phyloP scores from a whole-genome alignment of 2,329 filamentous ascomycete genomes.

The Talaromyces sp. region DNA sequence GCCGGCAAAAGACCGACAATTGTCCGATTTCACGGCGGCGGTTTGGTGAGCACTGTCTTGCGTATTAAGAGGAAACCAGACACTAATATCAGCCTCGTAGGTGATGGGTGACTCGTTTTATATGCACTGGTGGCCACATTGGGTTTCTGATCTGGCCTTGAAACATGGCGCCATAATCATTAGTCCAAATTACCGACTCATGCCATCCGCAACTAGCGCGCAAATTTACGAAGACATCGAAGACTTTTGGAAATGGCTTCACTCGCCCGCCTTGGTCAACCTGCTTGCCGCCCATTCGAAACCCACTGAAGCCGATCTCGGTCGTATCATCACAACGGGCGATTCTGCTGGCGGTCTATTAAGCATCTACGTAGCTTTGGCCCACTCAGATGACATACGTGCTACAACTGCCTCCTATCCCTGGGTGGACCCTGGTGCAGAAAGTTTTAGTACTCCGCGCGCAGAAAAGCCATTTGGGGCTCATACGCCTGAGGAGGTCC shows the following conservation, averaged over 20 bases:
- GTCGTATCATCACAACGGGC: constrained; percentile 30
- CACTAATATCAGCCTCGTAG: constrained; percentile 12
- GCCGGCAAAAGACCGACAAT: constrained; percentile 43
- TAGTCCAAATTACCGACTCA: constrained; percentile 54
- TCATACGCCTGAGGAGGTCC: too few relatives aligned
- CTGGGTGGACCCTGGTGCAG: constrained; percentile 34
- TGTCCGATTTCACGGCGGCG: constrained; percentile 51
- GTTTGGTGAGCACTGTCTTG: constrained; percentile 39
- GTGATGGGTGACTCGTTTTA: constrained; percentile 35
- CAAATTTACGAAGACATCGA: constrained; percentile 53
- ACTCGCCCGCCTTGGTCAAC: constrained; percentile 10
- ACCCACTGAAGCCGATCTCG: constrained; percentile 25
- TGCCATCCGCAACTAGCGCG: constrained; percentile 51
- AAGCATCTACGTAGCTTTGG: constrained; percentile 31
- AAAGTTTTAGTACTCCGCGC: too few relatives aligned
- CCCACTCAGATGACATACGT: constrained; percentile 32
- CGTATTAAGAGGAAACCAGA: not conserved
- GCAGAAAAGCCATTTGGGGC: too few relatives aligned
- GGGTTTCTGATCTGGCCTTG: constrained; percentile 45
- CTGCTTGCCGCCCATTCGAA: constrained; percentile 16
- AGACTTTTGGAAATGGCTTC: constrained; percentile 55
- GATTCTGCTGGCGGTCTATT: constrained; percentile 37
- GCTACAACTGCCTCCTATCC: constrained; percentile 38
- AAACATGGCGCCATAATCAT: constrained; percentile 50
- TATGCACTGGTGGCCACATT: constrained; percentile 32